Evolutionary conservation across 495 filamentous ascomycete species (phyloP).

Genomic region (Neurospora tetrasperma): DNA sequence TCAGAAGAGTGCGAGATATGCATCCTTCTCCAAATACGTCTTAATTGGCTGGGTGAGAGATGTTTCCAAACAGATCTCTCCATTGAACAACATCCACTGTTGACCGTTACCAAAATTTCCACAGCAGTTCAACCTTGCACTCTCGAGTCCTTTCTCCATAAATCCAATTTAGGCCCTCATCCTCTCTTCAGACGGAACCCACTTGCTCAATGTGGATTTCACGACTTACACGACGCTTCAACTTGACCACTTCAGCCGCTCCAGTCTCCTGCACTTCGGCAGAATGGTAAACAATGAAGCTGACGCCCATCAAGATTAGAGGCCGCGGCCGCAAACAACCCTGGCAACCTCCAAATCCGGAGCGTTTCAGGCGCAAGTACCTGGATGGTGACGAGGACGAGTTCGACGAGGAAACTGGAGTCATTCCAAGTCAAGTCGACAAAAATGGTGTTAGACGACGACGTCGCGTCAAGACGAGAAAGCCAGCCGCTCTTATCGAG

Average conservation of each 20-base stretch:
- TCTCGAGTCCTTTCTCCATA: background rate
- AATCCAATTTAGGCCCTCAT: background rate
- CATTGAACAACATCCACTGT: background rate
- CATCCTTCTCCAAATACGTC: background rate
- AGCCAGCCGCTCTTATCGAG: conserved; percentile 22
- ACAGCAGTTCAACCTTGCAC: background rate
- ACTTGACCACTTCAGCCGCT: background rate
- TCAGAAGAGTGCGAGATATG: background rate
- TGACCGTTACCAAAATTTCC: background rate
- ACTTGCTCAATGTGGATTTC: background rate
- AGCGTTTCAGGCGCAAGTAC: background rate
- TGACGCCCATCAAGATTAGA: conserved; percentile 18
- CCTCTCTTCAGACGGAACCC: background rate
- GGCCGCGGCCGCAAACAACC: conserved; percentile 9
- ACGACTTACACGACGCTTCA: background rate
- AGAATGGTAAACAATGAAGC: conserved; percentile 6
- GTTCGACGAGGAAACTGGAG: background rate
- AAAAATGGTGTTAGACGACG: background rate
- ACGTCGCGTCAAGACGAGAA: conserved; percentile 7
- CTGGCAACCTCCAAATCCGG: conserved; percentile 13
- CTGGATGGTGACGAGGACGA: background rate
- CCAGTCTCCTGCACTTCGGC: background rate
- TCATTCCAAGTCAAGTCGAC: background rate
- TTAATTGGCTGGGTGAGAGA: background rate
- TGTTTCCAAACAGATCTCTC: background rate